A percentile compares a stretch with the other conserved stretches of the same genome.
These are phyloP conservation scores for Caloboletus firmus DNA, from an alignment of 1,284 basidiomycete species.

Conservation along the genomic window DNA sequence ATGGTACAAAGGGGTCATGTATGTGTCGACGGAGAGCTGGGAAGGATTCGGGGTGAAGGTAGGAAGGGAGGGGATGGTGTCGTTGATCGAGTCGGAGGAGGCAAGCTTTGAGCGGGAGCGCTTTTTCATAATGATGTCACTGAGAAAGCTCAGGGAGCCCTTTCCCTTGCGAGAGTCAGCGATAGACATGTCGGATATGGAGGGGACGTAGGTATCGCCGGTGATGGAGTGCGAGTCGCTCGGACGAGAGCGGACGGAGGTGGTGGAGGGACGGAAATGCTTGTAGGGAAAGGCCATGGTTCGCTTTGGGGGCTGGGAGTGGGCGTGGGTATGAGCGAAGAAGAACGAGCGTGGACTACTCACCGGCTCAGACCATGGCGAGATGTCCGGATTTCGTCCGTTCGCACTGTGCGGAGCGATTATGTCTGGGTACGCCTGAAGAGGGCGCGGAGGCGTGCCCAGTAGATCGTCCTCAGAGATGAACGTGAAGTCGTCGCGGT, in stretches of 20 bases:
- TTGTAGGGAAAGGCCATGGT: conserved; percentile 38
- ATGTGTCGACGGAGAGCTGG: conserved; percentile 29
- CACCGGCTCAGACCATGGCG: conserved; percentile 28
- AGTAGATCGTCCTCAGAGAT: conserved; percentile 12
- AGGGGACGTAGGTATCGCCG: conserved; percentile 34
- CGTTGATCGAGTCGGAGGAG: conserved; percentile 27
- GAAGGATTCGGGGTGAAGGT: conserved; percentile 22
- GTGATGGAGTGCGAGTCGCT: conserved; percentile 43
- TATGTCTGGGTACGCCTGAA: conserved; percentile 18
- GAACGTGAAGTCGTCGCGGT: conserved; percentile 19
- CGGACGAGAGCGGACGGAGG: conserved; percentile 35
- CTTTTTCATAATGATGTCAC: conserved; percentile 35
- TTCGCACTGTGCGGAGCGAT: neutral
- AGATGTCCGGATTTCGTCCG: conserved; percentile 21
- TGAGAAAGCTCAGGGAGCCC: conserved; percentile 30
- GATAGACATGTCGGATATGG: conserved; percentile 33
- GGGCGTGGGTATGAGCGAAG: conserved; percentile 14
- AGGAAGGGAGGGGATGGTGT: conserved; percentile 17
- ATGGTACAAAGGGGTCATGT: conserved; percentile 13
- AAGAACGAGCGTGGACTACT: neutral
- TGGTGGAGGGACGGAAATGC: conserved; percentile 28
- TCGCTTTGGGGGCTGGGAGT: conserved; percentile 12
- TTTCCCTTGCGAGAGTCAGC: conserved; percentile 36
- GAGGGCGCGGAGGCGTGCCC: neutral
- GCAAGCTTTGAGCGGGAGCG: conserved; percentile 36